Percentiles rank a stretch among this genome's conserved stretches.
Conservation (phyloP, 345 rosid species). For the Eucalyptus virginea region DNA sequence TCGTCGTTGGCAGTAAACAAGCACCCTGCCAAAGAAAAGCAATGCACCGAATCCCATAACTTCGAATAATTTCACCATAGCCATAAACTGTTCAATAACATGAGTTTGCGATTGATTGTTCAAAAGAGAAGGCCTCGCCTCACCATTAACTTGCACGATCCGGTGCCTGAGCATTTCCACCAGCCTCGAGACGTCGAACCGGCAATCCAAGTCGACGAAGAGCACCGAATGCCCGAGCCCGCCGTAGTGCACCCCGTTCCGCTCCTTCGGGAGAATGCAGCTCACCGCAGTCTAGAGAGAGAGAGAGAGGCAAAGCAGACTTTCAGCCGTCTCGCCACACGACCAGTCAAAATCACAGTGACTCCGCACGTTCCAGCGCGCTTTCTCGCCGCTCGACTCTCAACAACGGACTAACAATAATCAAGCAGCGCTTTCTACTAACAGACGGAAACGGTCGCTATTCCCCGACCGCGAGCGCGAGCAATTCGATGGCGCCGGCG, state of each 20-base stretch:
- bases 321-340: background rate
- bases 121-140: background rate
- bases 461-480: background rate
- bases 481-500: background rate
- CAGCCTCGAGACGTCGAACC: conserved; percentile 50
- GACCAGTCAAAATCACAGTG: background rate
- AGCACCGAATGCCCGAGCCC: conserved; percentile 48
- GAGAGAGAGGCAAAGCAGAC: background rate
- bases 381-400: background rate
- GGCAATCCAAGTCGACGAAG: conserved; percentile 71
- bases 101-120: background rate
- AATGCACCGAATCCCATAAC: background rate
- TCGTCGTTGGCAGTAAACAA: conserved; percentile 10
- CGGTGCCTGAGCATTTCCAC: conserved; percentile 48
- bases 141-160: conserved; percentile 23
- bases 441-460: background rate
- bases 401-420: background rate
- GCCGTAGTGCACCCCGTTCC: conserved; percentile 61
- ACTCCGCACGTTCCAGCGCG: background rate
- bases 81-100: background rate
- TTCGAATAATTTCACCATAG: background rate
- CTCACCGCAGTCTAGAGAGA: conserved; percentile 28
- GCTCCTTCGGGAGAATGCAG: conserved; percentile 55
- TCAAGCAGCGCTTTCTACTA: background rate
- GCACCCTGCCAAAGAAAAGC: background rate